phyloP scores from a whole-genome alignment of 2,329 filamentous ascomycete genomes.

The Hymenoscyphus fraxineus region DNA sequence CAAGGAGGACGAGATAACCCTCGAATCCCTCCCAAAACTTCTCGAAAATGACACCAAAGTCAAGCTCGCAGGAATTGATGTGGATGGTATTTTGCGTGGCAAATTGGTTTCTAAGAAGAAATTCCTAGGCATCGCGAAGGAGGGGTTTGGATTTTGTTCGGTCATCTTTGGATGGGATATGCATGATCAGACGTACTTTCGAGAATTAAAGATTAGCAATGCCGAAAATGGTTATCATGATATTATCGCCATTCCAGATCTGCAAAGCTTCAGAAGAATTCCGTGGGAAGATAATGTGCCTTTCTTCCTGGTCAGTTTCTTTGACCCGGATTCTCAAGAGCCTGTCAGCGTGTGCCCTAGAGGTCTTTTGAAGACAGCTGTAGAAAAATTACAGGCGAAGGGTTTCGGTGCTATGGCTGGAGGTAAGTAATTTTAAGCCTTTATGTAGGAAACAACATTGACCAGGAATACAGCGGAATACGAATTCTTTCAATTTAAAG shows the following conservation, averaged over 20 bases:
- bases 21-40: constrained; percentile 60
- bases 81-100: constrained; percentile 81
- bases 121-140: constrained; percentile 76
- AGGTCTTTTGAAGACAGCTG: constrained; percentile 65
- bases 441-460: constrained; percentile 3
- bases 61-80: constrained; percentile 84
- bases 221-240: constrained; percentile 87
- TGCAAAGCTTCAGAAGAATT: constrained; percentile 74
- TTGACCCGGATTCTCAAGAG: constrained; percentile 70
- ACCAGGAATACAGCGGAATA: constrained; percentile 67
- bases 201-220: constrained; percentile 82
- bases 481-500: constrained; percentile 89
- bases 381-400: constrained; percentile 61
- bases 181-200: constrained; percentile 87
- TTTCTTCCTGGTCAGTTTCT: constrained; percentile 80
- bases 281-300: constrained; percentile 87
- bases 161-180: constrained; percentile 97
- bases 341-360: constrained; percentile 76
- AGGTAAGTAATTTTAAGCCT: constrained; percentile 52
- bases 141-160: constrained; percentile 89
- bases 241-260: constrained; percentile 75
- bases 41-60: constrained; percentile 71
- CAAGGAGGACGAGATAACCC: constrained; percentile 46
- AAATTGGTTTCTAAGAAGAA: constrained; percentile 93
- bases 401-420: constrained; percentile 87